These are phyloP conservation scores for Tephrocybe sp. DNA, from an alignment of 768 basidiomycete genomes.

Conservation along the genomic window DNA sequence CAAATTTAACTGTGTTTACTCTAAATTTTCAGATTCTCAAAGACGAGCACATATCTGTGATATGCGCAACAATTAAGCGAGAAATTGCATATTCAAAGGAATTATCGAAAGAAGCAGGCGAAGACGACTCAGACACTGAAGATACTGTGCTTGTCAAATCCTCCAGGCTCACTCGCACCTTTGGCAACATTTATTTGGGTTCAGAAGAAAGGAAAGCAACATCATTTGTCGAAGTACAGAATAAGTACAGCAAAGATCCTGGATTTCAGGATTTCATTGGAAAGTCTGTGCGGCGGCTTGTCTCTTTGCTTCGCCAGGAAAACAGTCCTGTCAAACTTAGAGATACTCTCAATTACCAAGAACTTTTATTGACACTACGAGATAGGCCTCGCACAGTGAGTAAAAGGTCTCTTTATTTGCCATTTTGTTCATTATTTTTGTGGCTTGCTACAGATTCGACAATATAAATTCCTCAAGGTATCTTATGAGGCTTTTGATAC, in stretches of 20 bases:
- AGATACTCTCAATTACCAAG: neutral
- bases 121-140: neutral
- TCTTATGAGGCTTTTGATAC: conserved; percentile 19
- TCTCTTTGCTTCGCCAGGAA: neutral
- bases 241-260: neutral
- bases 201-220: neutral
- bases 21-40: neutral
- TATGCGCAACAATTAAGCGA: neutral
- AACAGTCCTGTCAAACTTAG: neutral
- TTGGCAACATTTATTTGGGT: neutral
- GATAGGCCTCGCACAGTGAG: neutral
- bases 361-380: neutral
- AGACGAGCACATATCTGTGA: neutral
- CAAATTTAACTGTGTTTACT: neutral
- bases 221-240: neutral
- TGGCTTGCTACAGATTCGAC: neutral
- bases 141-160: neutral
- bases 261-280: neutral
- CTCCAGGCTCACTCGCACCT: neutral
- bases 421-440: too few relatives aligned
- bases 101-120: neutral
- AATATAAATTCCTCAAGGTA: conserved; percentile 15
- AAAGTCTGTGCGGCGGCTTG: neutral
- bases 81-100: neutral
- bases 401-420: neutral